Evolutionary conservation across 352 stramenopile genomes (phyloP), one percentile per base, ranked within the genome.

Genomic region (Pythium vanterpoolii): DNA sequence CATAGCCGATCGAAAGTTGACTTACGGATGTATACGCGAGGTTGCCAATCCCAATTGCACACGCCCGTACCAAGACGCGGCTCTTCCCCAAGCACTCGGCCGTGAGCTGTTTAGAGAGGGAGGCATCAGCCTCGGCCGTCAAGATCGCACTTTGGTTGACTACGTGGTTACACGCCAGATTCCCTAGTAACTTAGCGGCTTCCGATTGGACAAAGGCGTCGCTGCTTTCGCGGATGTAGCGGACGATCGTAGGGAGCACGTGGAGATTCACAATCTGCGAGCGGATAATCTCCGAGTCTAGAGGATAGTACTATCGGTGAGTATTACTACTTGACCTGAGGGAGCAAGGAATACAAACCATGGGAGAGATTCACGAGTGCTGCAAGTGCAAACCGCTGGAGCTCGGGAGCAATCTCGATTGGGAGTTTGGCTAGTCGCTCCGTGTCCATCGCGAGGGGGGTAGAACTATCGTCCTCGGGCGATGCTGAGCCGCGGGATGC

Each of bases 1-100:
- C 76, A 57, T 92, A 92, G 11, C 79, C 83, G 38, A 92, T 89
- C 1, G 83, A 73, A 13, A 92, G 76, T 49, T 92, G 83, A 39
- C 84, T 90, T 39, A 89, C 79, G 0, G 74, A 80, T 7, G 79
- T 86, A 40, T 81, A 76, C 5, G 78, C 83, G 8, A 92, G 60
- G 44, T 92, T 92, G 2, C 72, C 75, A 14, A 92, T 53, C 5
- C 69, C 83, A 9, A 87, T 63, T 16, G 79, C 79, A 48, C 76
- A 74, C 16, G 76, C 77, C 38, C 74, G 73, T 18, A 75, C 68
- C 9, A 90, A 66, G 2, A 62, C 52, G 1, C 66, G 56, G 42
- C 59, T 76, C 3, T 58, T 49, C 8, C 73, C 60, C 16, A 89
- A 43, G 21, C 68, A 73, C 33, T 72, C 62, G 21, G 68, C 56